Conservation (phyloP, 2,329 filamentous ascomycete genomes). For the Cercospora zeae-maydis region DNA sequence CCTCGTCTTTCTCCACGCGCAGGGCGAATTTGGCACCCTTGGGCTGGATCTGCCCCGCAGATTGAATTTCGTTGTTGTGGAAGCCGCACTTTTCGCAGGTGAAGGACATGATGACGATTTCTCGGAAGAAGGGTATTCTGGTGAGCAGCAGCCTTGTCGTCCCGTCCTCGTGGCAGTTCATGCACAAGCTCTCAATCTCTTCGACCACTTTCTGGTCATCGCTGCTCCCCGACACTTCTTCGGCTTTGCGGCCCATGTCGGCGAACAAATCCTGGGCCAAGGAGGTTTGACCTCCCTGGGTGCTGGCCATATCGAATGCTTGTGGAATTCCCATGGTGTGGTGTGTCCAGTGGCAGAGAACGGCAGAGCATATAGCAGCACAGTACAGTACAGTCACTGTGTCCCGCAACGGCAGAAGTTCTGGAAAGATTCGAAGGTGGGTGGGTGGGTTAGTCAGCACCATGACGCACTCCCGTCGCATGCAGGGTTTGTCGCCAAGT, state of each 20-base stretch:
- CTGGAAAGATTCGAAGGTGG: neutral
- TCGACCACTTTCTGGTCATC: conserved; percentile 50
- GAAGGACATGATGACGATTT: conserved; percentile 97
- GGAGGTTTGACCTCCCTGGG: conserved; percentile 16
- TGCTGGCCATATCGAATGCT: conserved; percentile 16
- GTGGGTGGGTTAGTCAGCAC: conserved; percentile 1
- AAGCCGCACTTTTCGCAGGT: conserved; percentile 84
- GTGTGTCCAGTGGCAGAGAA: neutral
- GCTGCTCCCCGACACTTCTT: conserved; percentile 42
- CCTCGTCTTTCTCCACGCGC: conserved; percentile 65
- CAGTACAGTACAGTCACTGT: neutral
- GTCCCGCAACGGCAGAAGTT: neutral
- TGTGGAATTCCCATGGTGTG: conserved; percentile 15
- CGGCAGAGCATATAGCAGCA: neutral
- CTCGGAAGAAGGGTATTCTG: conserved; percentile 92
- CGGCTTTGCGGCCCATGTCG: conserved; percentile 45
- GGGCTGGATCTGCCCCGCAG: conserved; percentile 86
- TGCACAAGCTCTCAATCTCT: conserved; percentile 53
- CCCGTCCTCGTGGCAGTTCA: conserved; percentile 60
- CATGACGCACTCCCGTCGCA: neutral
- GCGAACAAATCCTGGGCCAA: conserved; percentile 50
- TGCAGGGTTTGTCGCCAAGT: neutral
- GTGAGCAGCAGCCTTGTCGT: conserved; percentile 83
- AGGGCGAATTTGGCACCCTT: conserved; percentile 82
- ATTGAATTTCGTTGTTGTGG: conserved; percentile 89